Evolutionary conservation across 345 rosid genomes (phyloP), one percentile per base, ranked within the genome.

Genomic region (Gossypium anomalum): DNA sequence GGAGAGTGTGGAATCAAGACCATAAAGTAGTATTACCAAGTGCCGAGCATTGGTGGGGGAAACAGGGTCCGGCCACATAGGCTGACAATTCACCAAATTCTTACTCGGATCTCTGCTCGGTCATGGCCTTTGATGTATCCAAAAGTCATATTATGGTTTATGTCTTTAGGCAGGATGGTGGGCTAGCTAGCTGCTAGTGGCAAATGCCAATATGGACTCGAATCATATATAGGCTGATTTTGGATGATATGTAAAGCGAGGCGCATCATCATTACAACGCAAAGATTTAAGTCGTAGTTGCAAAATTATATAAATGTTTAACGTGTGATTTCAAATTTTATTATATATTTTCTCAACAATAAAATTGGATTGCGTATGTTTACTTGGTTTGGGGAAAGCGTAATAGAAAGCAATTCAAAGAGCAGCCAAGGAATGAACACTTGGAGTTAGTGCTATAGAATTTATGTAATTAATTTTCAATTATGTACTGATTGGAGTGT

Each of bases 1-100:
- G 76, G 38, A 51, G 70, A 49, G 70, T 73, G 76, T 62, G 70
- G 76, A 73, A 14, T 49, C 22, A 73, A 27, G 29, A 10, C 12
- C 67, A 11, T 34, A 48, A 73, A 25, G 15, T 29, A 5, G 61
- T 25, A 60, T 2, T 27, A 3, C 58, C 76, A n/a, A 17, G 64
- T 19, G 56, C 60, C 7, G 13, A 27, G 16, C 49, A 6, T 20
- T 29, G 48, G 58, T 60, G 67, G 51, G 43, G 43, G 12, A 52
- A 1, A 55, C 2, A 13, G n/a, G 41, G 53, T 45, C 10, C 60
- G 2, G 70, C 60, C 69, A 63, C 20, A 17, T 48, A 48, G 15
- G 76, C 44, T n/a, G 34, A 62, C 76, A 47, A 51, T 25, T 60
- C 58, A 48, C 27, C 45, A 61, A 72, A 59, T 6, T 45, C 45